Evolutionary conservation across 2,329 filamentous ascomycete species (phyloP), one percentile per base, ranked within the genome.

Genomic region (Penicillium sp.): DNA sequence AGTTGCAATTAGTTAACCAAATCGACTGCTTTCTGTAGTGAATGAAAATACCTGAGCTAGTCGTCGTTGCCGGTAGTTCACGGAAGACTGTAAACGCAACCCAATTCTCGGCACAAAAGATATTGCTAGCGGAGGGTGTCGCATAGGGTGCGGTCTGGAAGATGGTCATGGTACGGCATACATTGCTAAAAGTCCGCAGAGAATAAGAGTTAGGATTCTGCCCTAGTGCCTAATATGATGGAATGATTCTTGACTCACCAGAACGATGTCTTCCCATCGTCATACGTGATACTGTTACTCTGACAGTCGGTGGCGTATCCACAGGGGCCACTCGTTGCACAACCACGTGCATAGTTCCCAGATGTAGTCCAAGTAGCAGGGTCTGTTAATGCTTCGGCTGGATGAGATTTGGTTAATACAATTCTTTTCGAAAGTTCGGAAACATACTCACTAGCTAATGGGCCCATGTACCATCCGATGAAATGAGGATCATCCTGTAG

Each of bases 81-180:
- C 39, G 30, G 9, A 27, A 50, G 3, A 50, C 30, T 1, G 30
- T 50, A 29, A 18, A 27, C 16, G 30, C 47, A 3, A 13, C 7
- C 47, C 47, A 50, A 36, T 18, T 2, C 7, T 14, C 4, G 5
- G 30, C 47, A 26, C 47, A 50, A 14, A 43, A 50, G 5, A 50
- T 50, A 18, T 50, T 36, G 10, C 29, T 42, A 3, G 47, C 47
- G 9, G 42, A 34, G 3, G 13, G 47, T 34, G 14, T 26, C 11
- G 13, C 38, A 29, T 34, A 49, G 18, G 47, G 38, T 10, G 18
- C 18, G 5, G 29, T n/a, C 41, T 49, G 6, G 18, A 27, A 42
- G 8, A 49, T 49, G 7, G 47, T 42, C 47, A 49, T 49, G 4
- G 38, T 49, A 14, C 27, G 26, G n/a, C 47, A 49, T 40, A 7